These are phyloP conservation scores for Boletus fagicola DNA, from an alignment of 768 basidiomycete genomes.

Conservation along the genomic window DNA sequence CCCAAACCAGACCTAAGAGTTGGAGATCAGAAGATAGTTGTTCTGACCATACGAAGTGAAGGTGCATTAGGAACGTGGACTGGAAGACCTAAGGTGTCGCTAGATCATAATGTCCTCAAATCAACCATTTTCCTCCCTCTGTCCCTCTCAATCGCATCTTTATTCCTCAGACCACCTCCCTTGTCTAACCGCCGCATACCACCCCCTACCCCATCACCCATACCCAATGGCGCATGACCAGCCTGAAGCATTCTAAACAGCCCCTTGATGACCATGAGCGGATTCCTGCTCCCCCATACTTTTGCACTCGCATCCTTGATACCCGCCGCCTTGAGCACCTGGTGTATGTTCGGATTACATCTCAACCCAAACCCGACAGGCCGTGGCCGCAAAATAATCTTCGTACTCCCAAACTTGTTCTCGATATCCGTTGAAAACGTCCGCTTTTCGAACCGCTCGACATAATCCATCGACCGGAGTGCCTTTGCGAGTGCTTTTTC, in stretches of 20 bases:
- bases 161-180: constrained; percentile 68
- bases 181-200: constrained; percentile 68
- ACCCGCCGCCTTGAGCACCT: constrained; percentile 88
- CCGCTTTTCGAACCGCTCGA: constrained; percentile 90
- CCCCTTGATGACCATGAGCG: constrained; percentile 73
- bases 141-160: constrained; percentile 74
- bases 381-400: constrained; percentile 74
- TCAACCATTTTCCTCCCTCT: constrained; percentile 77
- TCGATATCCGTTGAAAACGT: constrained; percentile 94
- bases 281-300: constrained; percentile 91
- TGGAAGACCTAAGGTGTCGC: background rate
- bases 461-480: constrained; percentile 85
- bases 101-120: constrained; percentile 46
- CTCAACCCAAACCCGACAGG: constrained; percentile 90
- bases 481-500: constrained; percentile 65
- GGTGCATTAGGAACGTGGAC: background rate
- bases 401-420: constrained; percentile 81
- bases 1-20: too few species aligned
- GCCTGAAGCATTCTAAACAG: constrained; percentile 80
- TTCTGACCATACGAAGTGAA: too few species aligned
- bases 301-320: constrained; percentile 95
- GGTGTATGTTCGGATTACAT: constrained; percentile 86
- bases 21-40: too few species aligned
- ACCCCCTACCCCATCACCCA: constrained; percentile 84
- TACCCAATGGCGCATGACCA: constrained; percentile 72